Conservation (phyloP, 2,329 filamentous ascomycete species). For the Thielaviopsis populi region DNA sequence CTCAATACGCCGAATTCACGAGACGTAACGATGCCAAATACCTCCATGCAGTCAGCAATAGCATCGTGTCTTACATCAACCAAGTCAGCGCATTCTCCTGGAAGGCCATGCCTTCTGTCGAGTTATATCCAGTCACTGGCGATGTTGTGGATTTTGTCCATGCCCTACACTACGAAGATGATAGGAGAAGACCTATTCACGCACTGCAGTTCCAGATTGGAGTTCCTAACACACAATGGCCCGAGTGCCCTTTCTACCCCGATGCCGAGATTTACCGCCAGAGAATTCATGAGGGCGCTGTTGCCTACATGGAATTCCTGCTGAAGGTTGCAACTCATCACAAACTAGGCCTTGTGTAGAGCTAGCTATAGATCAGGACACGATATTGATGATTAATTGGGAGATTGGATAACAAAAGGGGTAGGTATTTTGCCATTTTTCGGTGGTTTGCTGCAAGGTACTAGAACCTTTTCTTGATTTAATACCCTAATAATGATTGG, state of each 20-base stretch:
- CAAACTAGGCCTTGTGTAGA: neutral
- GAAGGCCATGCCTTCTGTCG: conserved; percentile 26
- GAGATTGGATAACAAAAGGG: too few relatives aligned
- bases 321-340: conserved; percentile 21
- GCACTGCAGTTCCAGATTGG: conserved; percentile 36
- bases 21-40: conserved; percentile 21
- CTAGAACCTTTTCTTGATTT: too few relatives aligned
- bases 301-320: conserved; percentile 35
- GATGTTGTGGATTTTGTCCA: conserved; percentile 34
- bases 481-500: too few relatives aligned
- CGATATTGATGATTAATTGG: too few relatives aligned
- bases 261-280: conserved; percentile 28
- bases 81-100: conserved; percentile 21
- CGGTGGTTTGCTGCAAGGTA: too few relatives aligned
- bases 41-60: conserved; percentile 25
- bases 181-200: conserved; percentile 26
- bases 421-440: too few relatives aligned
- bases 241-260: conserved; percentile 32
- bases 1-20: conserved; percentile 34
- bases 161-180: conserved; percentile 29
- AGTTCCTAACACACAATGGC: conserved; percentile 21
- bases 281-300: conserved; percentile 31
- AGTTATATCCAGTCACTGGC: conserved; percentile 33
- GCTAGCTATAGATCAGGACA: neutral
- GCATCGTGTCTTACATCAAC: conserved; percentile 27